Conservation (phyloP, 805 yeast species). For the Nakazawaea pomicola region DNA sequence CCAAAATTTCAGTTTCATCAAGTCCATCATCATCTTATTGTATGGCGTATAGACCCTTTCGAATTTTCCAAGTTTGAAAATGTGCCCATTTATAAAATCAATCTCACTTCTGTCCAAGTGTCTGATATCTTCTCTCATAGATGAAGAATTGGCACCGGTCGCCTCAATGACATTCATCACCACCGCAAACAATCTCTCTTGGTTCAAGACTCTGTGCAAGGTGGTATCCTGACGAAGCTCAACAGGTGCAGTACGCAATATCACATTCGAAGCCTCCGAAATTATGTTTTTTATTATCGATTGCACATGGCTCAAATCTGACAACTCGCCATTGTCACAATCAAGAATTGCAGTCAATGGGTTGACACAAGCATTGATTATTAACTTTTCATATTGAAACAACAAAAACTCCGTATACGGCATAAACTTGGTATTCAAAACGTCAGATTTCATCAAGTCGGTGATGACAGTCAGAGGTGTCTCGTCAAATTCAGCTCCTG, state of each 20-base stretch:
- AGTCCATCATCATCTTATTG: constrained; percentile 39
- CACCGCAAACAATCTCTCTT: constrained; percentile 28
- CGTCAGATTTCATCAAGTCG: constrained; percentile 21
- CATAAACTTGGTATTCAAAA: constrained; percentile 25
- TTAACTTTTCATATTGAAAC: constrained; percentile 66
- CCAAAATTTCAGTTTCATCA: constrained; percentile 36
- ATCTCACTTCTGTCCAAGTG: constrained; percentile 64
- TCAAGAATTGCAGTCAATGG: constrained; percentile 75
- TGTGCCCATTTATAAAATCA: constrained; percentile 78
- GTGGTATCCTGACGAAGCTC: too few species aligned
- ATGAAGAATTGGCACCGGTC: constrained; percentile 49
- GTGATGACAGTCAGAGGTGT: constrained; percentile 18
- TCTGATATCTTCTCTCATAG: constrained; percentile 68
- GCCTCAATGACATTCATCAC: constrained; percentile 34
- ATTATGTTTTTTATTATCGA: constrained; percentile 38
- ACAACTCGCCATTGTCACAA: constrained; percentile 72
- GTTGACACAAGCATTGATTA: constrained; percentile 79
- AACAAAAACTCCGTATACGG: constrained; percentile 43
- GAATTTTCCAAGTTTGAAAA: constrained; percentile 49
- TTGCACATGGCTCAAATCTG: constrained; percentile 30
- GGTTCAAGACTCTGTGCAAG: constrained; percentile 17
- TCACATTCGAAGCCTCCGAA: constrained; percentile 38
- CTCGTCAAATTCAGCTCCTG: constrained; percentile 2
- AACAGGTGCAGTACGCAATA: too few species aligned
- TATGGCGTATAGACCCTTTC: constrained; percentile 38